phyloP scores from a whole-genome alignment of 2,329 filamentous ascomycete genomes.

The Metarhizium brunneum region DNA sequence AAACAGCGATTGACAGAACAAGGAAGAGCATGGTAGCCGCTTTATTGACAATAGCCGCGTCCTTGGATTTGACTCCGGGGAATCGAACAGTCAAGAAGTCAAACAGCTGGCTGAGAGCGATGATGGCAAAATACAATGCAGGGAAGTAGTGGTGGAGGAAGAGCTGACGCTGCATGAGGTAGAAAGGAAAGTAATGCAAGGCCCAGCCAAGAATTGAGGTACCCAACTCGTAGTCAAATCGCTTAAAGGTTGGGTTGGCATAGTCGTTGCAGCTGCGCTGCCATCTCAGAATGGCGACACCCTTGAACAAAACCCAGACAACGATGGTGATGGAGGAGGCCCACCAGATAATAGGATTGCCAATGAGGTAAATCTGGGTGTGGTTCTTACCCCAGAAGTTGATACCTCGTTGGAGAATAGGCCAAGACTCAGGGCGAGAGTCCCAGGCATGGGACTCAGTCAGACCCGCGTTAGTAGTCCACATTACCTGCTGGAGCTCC shows the following conservation, averaged over 20 bases:
- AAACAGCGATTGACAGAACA: constrained; percentile 62
- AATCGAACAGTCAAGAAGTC: constrained; percentile 77
- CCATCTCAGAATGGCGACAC: constrained; percentile 79
- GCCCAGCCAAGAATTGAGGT: constrained; percentile 88
- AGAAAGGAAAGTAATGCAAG: constrained; percentile 98
- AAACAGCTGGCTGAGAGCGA: constrained; percentile 79
- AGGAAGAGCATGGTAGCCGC: constrained; percentile 67
- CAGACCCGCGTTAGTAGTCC: constrained; percentile 93
- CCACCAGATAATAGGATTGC: constrained; percentile 95
- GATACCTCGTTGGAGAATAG: constrained; percentile 83
- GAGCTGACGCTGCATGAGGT: constrained; percentile 92
- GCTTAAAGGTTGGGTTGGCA: constrained; percentile 72
- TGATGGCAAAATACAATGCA: constrained; percentile 88
- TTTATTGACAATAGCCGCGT: constrained; percentile 62
- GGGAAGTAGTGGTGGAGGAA: constrained; percentile 99
- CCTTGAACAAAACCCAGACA: constrained; percentile 78
- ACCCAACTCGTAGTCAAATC: constrained; percentile 95
- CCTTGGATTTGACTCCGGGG: constrained; percentile 54
- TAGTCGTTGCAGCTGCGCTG: constrained; percentile 91
- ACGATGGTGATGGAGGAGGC: constrained; percentile 69
- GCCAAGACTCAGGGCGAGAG: constrained; percentile 89
- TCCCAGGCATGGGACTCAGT: constrained; percentile 98
- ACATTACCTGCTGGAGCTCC: constrained; percentile 97
- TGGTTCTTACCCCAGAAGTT: constrained; percentile 98
- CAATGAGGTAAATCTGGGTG: constrained; percentile 92